A percentile compares a stretch with the other conserved stretches of the same genome.
These are phyloP conservation scores for Acacia pycnantha DNA, from an alignment of 331 rosid species.

Conservation along the genomic window DNA sequence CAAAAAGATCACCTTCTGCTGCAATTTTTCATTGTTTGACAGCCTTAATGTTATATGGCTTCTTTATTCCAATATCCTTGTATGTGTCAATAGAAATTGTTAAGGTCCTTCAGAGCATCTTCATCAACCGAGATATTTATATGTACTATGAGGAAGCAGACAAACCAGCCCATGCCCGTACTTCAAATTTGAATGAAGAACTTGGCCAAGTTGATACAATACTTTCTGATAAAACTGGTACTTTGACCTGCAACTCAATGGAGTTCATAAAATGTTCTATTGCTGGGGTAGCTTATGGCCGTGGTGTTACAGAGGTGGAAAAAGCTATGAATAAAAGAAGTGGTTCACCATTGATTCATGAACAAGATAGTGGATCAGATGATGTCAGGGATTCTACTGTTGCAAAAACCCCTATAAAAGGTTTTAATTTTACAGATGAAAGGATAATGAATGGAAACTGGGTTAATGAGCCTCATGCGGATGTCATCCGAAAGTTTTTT, in stretches of 20 bases:
- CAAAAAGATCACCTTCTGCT: slow-evolving; percentile 61
- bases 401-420: not conserved
- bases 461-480: slow-evolving; percentile 73
- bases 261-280: slow-evolving; percentile 94
- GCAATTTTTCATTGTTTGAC: slow-evolving; percentile 73
- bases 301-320: slow-evolving; percentile 82
- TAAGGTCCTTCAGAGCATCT: slow-evolving; percentile 88
- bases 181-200: slow-evolving; percentile 97
- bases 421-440: slow-evolving; percentile 51
- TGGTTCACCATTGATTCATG: slow-evolving; percentile 40
- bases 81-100: slow-evolving; percentile 92
- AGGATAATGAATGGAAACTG: slow-evolving; percentile 25
- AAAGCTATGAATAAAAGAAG: slow-evolving; percentile 54
- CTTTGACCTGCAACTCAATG: slow-evolving; percentile 98
- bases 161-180: slow-evolving; percentile 88
- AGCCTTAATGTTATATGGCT: slow-evolving; percentile 74
- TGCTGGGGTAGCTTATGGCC: slow-evolving; percentile 92
- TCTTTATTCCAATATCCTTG: slow-evolving; percentile 87
- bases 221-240: slow-evolving; percentile 98
- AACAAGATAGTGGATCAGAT: slow-evolving; percentile 28
- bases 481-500: slow-evolving; percentile 65
- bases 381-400: slow-evolving; percentile 31
- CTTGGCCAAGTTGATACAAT: slow-evolving; percentile 99
- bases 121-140: slow-evolving; percentile 84
- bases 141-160: slow-evolving; percentile 92